phyloP scores from a whole-genome alignment of 2,329 filamentous ascomycete genomes.

The Verruconis gallopava region DNA sequence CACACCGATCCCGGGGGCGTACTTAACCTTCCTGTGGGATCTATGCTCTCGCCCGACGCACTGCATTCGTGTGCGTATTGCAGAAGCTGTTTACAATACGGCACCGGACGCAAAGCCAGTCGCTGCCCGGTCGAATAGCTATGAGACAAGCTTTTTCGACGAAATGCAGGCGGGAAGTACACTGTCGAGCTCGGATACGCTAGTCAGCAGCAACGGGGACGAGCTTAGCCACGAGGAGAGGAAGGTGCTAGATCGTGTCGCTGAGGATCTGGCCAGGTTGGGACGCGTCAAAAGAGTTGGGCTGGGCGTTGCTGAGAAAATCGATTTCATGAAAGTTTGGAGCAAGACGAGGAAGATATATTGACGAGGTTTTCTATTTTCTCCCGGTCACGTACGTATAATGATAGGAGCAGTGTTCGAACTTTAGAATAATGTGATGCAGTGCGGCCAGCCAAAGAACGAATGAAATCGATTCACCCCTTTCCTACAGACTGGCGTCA shows the following conservation, averaged over 20 bases:
- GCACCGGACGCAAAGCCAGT: constrained; percentile 4
- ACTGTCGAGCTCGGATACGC: constrained; percentile 18
- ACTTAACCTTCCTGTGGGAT: constrained; percentile 68
- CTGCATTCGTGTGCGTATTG: constrained; percentile 81
- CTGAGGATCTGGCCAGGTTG: constrained; percentile 73
- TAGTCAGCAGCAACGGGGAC: constrained; percentile 15
- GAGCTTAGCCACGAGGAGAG: constrained; percentile 44
- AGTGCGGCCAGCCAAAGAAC: no score
- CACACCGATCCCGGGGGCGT: constrained; percentile 69
- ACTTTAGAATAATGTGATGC: no score
- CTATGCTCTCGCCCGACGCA: constrained; percentile 75
- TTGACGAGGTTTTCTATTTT: background rate
- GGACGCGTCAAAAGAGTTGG: constrained; percentile 83
- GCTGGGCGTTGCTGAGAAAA: constrained; percentile 70
- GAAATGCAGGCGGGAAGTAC: constrained; percentile 23
- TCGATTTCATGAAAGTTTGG: constrained; percentile 66
- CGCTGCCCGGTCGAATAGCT: constrained; percentile 17
- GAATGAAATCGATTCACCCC: no score
- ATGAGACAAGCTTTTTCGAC: constrained; percentile 34
- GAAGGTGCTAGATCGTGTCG: constrained; percentile 62
- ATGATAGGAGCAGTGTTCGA: no score
- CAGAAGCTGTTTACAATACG: constrained; percentile 49
- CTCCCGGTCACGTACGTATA: no score
- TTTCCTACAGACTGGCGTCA: no score
- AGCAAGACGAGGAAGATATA: constrained; percentile 20